Conservation (phyloP, 495 filamentous ascomycete species). For the Hyaloscypha variabilis region DNA sequence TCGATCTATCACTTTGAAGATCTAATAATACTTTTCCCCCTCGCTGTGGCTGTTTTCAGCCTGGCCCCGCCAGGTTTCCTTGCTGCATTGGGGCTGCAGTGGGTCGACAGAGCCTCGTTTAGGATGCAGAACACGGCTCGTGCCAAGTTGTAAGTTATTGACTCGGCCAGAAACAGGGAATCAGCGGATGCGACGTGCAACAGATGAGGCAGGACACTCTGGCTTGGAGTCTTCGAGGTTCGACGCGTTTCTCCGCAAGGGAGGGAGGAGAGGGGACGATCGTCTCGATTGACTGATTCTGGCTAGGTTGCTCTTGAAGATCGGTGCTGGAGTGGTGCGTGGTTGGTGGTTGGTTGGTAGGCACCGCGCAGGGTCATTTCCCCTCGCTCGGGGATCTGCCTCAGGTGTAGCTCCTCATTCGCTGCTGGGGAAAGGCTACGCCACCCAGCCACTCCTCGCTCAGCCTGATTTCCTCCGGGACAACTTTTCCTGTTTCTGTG, state of each 20-base stretch:
- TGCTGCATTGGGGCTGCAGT: background rate
- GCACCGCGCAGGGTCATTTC: no score
- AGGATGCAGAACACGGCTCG: background rate
- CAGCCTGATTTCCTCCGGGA: background rate
- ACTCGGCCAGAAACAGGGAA: background rate
- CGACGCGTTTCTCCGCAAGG: no score
- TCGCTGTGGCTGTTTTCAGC: background rate
- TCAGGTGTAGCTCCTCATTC: background rate
- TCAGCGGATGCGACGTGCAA: background rate
- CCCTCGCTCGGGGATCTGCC: background rate
- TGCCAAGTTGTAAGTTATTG: background rate
- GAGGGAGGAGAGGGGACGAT: no score
- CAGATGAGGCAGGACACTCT: background rate
- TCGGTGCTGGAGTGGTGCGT: no score
- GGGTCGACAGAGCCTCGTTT: background rate
- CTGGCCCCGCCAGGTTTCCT: background rate
- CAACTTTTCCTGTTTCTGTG: background rate
- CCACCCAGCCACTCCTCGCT: background rate
- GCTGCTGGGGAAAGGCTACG: background rate
- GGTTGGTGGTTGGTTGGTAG: no score
- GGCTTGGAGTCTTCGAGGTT: no score
- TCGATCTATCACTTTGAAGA: background rate
- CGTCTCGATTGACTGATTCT: no score
- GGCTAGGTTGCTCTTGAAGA: no score
- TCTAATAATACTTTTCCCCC: background rate